Evolutionary conservation across 1,284 basidiomycete species (phyloP).

Genomic region (Sphagnurus paluster): DNA sequence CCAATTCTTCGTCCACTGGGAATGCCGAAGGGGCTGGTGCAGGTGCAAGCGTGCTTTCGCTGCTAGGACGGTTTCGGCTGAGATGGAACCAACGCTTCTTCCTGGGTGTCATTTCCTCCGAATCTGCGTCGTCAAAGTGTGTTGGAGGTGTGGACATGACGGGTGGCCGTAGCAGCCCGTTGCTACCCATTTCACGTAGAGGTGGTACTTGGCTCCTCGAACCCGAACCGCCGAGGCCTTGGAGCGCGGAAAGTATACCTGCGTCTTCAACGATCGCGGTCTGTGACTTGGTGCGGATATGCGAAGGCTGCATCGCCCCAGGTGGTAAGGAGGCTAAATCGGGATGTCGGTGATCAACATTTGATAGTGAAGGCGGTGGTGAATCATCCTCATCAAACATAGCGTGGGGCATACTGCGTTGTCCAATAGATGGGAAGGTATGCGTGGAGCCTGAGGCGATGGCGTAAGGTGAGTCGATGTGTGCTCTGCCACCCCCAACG

Average conservation of each 20-base stretch:
- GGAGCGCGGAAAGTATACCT: slow-evolving; percentile 25
- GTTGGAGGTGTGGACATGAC: slow-evolving; percentile 14
- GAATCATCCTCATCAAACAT: slow-evolving; percentile 43
- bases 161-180: slow-evolving; percentile 22
- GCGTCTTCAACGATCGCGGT: slow-evolving; percentile 74
- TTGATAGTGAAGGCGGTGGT: slow-evolving; percentile 55
- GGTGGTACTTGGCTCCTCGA: slow-evolving; percentile 2
- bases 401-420: slow-evolving; percentile 29
- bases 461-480: slow-evolving; percentile 77
- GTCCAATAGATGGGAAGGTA: slow-evolving; percentile 66
- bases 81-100: slow-evolving; percentile 72
- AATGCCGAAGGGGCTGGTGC: slow-evolving; percentile 25
- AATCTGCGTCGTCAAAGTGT: slow-evolving; percentile 39
- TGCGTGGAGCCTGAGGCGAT: slow-evolving; percentile 59
- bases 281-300: slow-evolving; percentile 76
- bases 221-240: slow-evolving; percentile 11
- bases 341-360: slow-evolving; percentile 40
- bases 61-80: slow-evolving; percentile 59
- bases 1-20: slow-evolving; percentile 36
- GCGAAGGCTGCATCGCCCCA: slow-evolving; percentile 67
- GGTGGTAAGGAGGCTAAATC: slow-evolving; percentile 48
- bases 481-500: slow-evolving; percentile 76
- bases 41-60: slow-evolving; percentile 47
- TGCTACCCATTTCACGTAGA: slow-evolving; percentile 13
- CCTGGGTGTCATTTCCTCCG: slow-evolving; percentile 38